A percentile compares a stretch with the other conserved stretches of the same genome.
phyloP scores from a whole-genome alignment of 2,329 filamentous ascomycete genomes.

The Colletotrichum acutatum region DNA sequence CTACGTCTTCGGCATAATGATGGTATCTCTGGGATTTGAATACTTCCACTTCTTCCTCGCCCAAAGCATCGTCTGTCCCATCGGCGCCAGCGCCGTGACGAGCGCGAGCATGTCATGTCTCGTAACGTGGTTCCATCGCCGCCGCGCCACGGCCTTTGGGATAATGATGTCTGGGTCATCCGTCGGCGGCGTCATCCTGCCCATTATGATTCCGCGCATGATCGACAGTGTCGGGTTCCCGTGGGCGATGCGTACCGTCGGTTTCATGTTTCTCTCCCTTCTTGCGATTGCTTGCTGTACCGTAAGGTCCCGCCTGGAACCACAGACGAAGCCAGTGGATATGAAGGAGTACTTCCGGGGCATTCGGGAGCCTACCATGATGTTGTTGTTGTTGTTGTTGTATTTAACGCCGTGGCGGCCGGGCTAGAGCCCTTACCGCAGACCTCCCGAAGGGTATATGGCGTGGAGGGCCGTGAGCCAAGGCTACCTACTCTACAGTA shows the following conservation, averaged over 20 bases:
- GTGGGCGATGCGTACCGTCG: constrained; percentile 61
- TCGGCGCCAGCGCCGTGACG: constrained; percentile 57
- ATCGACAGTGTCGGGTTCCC: constrained; percentile 56
- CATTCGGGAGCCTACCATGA: constrained; percentile 60
- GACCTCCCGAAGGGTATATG: too few relatives aligned
- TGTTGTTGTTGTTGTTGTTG: too few relatives aligned
- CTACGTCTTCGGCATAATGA: constrained; percentile 73
- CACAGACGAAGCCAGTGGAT: constrained; percentile 56
- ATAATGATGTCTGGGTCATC: constrained; percentile 64
- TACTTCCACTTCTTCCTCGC: constrained; percentile 60
- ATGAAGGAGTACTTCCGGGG: constrained; percentile 57
- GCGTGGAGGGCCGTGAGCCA: too few relatives aligned
- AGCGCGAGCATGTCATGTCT: constrained; percentile 54
- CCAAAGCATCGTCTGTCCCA: constrained; percentile 51
- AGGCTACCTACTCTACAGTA: too few relatives aligned
- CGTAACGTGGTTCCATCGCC: constrained; percentile 63
- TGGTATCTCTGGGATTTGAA: constrained; percentile 61
- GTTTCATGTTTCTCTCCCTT: constrained; percentile 55
- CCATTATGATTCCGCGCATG: constrained; percentile 69
- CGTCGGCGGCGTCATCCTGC: constrained; percentile 65
- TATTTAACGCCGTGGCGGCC: too few relatives aligned
- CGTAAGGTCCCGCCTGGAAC: constrained; percentile 55
- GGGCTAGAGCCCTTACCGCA: too few relatives aligned
- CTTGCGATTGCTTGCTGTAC: constrained; percentile 48
- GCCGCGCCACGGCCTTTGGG: constrained; percentile 63